Percentiles rank a stretch among this genome's conserved stretches.
These are phyloP conservation scores for Rhododendron mucronatum DNA, from an alignment of 148 eudicot species.

Conservation along the genomic window DNA sequence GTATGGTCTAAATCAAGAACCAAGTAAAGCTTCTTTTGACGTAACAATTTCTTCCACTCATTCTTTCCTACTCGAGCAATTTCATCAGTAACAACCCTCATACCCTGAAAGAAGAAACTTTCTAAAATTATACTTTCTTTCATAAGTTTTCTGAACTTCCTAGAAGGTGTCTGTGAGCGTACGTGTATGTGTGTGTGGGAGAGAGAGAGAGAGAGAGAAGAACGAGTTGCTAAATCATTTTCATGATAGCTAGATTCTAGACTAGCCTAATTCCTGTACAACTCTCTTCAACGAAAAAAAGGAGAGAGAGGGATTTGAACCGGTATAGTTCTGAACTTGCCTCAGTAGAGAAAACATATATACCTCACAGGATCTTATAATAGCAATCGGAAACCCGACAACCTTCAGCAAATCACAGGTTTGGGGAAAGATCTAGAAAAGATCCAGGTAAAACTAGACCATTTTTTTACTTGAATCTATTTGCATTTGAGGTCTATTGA, in stretches of 20 bases:
- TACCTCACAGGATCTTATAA: too few relatives aligned
- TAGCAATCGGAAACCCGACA: too few relatives aligned
- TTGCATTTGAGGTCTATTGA: neutral
- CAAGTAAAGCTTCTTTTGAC: constrained; percentile 62
- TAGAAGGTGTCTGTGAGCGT: neutral
- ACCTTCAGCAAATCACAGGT: too few relatives aligned
- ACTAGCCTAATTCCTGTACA: neutral
- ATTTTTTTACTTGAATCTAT: neutral
- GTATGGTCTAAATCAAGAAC: constrained; percentile 95
- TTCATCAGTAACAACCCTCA: constrained; percentile 65
- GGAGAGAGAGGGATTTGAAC: too few relatives aligned
- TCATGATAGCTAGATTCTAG: neutral
- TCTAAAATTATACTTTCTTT: neutral
- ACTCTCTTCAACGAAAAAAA: too few relatives aligned
- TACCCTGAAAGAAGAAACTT: constrained; percentile 42
- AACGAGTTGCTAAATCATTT: neutral
- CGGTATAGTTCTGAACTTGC: too few relatives aligned
- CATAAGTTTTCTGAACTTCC: neutral
- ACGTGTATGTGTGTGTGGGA: neutral
- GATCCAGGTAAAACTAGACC: too few relatives aligned
- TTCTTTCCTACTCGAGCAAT: constrained; percentile 59
- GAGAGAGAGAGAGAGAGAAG: neutral
- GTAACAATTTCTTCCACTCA: constrained; percentile 56
- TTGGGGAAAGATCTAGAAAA: too few relatives aligned
- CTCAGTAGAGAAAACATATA: too few relatives aligned